Evolutionary conservation across 331 rosid species (phyloP).

Genomic region (Quercus tomentella): DNA sequence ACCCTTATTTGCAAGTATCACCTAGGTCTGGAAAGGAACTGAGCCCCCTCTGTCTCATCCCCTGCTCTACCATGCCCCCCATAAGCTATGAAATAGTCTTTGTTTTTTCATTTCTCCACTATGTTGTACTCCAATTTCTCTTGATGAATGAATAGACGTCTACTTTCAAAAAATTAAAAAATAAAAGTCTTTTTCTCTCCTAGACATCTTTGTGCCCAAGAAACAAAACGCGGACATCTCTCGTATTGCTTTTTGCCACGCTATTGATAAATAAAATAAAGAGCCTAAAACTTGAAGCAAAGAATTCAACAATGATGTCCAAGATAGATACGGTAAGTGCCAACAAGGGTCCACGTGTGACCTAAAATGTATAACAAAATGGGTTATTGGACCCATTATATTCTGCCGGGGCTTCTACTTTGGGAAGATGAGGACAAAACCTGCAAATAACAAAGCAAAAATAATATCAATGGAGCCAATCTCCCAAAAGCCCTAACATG

Average conservation of each 20-base stretch:
- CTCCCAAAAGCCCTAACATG: conserved; percentile 47
- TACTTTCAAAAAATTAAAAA: no score
- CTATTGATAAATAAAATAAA: conserved; percentile 1
- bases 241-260: conserved; percentile 20
- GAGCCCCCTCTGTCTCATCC: no score
- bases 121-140: no score
- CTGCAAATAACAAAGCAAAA: conserved; percentile 19
- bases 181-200: no score
- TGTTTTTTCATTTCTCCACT: no score
- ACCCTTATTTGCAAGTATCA: no score
- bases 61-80: no score
- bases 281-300: conserved; percentile 16
- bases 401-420: conserved; percentile 17
- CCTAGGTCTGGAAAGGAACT: no score
- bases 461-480: not conserved
- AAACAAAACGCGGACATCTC: conserved; percentile 4
- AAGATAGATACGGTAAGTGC: conserved; percentile 19
- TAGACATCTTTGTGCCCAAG: no score
- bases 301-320: conserved; percentile 17
- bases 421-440: conserved; percentile 33
- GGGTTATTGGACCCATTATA: conserved; percentile 20
- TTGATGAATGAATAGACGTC: no score
- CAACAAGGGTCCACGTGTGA: conserved; percentile 49
- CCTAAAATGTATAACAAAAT: conserved; percentile 35
- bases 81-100: no score